A percentile compares a stretch with the other conserved stretches of the same genome.
phyloP scores from a whole-genome alignment of 2,329 filamentous ascomycete species.

The Talaromyces sp. region DNA sequence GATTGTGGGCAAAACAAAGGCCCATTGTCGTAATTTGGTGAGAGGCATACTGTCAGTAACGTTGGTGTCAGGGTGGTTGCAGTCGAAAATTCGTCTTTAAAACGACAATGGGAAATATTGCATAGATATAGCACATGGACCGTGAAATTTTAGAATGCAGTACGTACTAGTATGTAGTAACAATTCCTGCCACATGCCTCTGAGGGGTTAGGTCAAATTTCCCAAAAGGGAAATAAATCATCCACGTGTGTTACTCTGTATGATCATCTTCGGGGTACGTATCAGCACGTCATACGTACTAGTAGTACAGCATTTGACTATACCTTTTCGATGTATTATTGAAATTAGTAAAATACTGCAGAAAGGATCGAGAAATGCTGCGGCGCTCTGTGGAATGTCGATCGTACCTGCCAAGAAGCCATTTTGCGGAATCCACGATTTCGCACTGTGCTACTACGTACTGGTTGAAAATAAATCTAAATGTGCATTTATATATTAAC shows the following conservation, averaged over 20 bases:
- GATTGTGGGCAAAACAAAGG: conserved; percentile 7
- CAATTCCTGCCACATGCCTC: not conserved
- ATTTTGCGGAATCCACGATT: not conserved
- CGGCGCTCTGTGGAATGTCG: not conserved
- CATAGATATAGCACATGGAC: not conserved
- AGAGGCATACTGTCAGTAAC: not conserved
- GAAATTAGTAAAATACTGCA: not conserved
- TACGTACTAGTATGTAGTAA: not conserved
- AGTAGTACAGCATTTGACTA: not conserved
- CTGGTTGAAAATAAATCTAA: not conserved
- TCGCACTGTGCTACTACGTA: not conserved
- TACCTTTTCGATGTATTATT: not conserved
- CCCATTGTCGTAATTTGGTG: not conserved
- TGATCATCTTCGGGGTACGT: not conserved
- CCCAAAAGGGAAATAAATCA: not conserved
- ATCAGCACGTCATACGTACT: not conserved
- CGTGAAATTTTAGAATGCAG: not conserved
- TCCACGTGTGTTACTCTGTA: not conserved
- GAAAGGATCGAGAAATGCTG: not conserved
- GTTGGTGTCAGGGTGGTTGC: not conserved
- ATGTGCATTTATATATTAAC: not conserved
- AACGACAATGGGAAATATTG: not conserved
- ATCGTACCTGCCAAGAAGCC: not conserved
- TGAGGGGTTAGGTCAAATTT: not conserved
- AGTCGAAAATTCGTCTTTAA: not conserved